These are phyloP conservation scores for Suillus placidus DNA, from an alignment of 768 basidiomycete species.

Conservation along the genomic window DNA sequence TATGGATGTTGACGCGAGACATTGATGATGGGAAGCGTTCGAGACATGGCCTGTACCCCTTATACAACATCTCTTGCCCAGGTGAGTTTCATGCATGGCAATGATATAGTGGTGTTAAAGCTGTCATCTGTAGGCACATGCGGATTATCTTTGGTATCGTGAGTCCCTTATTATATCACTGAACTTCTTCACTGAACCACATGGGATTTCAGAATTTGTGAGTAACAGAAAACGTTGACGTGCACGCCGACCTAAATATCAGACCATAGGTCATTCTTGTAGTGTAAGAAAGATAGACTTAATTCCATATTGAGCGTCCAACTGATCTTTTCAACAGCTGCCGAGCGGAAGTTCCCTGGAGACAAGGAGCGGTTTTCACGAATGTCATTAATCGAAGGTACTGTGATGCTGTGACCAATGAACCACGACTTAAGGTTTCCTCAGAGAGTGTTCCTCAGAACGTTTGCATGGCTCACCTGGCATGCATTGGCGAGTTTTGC, in stretches of 20 bases:
- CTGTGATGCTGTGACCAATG: slow-evolving; percentile 8
- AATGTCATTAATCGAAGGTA: slow-evolving; percentile 93
- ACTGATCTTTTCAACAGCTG: slow-evolving; percentile 47
- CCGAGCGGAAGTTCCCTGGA: slow-evolving; percentile 88
- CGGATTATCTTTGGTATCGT: slow-evolving; percentile 93
- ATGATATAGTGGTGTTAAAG: not conserved
- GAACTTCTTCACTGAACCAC: not conserved
- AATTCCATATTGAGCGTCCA: not conserved
- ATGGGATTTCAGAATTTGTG: slow-evolving; percentile 1
- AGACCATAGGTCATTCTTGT: slow-evolving; percentile 53
- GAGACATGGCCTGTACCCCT: slow-evolving; percentile 94
- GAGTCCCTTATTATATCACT: slow-evolving; percentile 32
- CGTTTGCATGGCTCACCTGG: slow-evolving; percentile 90
- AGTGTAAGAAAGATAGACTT: slow-evolving; percentile 46
- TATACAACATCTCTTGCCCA: slow-evolving; percentile 81
- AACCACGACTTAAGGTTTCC: not conserved
- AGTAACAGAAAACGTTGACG: slow-evolving; percentile 46
- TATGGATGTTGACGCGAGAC: not conserved
- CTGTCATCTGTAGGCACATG: slow-evolving; percentile 58
- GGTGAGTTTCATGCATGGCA: slow-evolving; percentile 40
- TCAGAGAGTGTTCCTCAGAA: slow-evolving; percentile 85
- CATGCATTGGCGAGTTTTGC: slow-evolving; percentile 64
- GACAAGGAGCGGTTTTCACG: slow-evolving; percentile 80
- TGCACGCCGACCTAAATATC: slow-evolving; percentile 29
- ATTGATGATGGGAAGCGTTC: slow-evolving; percentile 61